These are phyloP conservation scores for Xerocomus nothofagi DNA, from an alignment of 1,284 basidiomycete species.

Conservation along the genomic window DNA sequence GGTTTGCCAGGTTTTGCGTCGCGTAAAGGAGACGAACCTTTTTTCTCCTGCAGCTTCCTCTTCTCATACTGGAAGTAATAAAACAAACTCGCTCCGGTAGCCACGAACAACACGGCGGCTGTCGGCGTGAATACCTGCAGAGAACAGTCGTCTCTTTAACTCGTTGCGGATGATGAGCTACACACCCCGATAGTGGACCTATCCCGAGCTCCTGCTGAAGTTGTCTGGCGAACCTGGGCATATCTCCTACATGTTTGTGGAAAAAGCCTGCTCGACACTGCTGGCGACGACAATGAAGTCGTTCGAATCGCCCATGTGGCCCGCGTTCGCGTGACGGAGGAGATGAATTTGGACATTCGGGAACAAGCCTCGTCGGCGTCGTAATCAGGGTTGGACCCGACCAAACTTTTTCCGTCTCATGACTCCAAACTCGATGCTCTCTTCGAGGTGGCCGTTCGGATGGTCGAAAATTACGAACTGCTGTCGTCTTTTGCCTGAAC, in stretches of 20 bases:
- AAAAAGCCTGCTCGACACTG: not conserved
- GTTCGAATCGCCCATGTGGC: constrained; percentile 11
- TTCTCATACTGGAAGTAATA: constrained; percentile 93
- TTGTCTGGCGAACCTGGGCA: constrained; percentile 22
- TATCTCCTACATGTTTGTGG: constrained; percentile 15
- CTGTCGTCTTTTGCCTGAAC: not conserved
- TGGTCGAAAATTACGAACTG: too few relatives aligned
- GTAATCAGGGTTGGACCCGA: not conserved
- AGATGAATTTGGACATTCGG: constrained; percentile 24
- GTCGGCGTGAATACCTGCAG: constrained; percentile 83
- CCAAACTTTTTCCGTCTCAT: not conserved
- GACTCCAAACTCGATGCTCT: too few relatives aligned
- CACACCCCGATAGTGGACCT: constrained; percentile 45
- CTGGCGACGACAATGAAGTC: constrained; percentile 2
- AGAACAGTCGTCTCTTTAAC: not conserved
- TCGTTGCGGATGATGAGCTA: not conserved
- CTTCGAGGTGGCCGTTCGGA: too few relatives aligned
- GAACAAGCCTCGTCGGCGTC: not conserved
- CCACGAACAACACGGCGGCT: constrained; percentile 81
- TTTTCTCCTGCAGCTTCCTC: constrained; percentile 70
- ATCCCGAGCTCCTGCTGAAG: constrained; percentile 35
- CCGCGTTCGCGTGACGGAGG: constrained; percentile 18
- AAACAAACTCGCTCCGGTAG: constrained; percentile 80
- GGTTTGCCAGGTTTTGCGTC: not conserved
- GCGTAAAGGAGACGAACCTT: constrained; percentile 50